Evolutionary conservation across 768 basidiomycete species (phyloP).

Genomic region (Tricholoma terreum): DNA sequence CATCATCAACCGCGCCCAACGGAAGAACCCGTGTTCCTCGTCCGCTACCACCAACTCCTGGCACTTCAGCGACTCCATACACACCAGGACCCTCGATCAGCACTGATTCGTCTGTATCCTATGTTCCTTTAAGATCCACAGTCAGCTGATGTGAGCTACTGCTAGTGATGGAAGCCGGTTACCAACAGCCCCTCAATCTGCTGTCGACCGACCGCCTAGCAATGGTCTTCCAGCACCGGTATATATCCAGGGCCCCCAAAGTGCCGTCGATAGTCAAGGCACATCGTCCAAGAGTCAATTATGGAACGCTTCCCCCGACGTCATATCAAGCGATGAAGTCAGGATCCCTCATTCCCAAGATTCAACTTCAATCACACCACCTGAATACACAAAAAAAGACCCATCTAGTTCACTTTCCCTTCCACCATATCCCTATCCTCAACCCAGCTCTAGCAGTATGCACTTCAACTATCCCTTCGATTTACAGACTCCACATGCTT

Average conservation of each 20-base stretch:
- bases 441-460: neutral
- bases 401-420: neutral
- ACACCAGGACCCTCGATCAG: slow-evolving; percentile 1
- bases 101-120: slow-evolving; percentile 11
- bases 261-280: neutral
- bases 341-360: neutral
- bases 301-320: neutral
- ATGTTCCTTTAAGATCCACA: neutral
- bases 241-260: neutral
- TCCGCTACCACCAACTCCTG: slow-evolving; percentile 26
- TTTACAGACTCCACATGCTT: neutral
- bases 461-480: neutral
- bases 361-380: neutral
- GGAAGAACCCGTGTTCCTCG: slow-evolving; percentile 15
- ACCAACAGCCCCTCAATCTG: slow-evolving; percentile 7
- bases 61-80: slow-evolving; percentile 1
- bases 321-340: neutral
- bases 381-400: neutral
- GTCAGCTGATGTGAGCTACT: neutral
- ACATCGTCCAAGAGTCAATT: neutral
- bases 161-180: slow-evolving; percentile 6
- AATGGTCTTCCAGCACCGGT: neutral
- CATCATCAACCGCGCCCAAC: slow-evolving; percentile 12
- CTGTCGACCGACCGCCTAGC: neutral
- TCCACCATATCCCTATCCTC: neutral